Percentiles rank a stretch among this genome's conserved stretches.
Evolutionary conservation across 306 rosid species (phyloP).

Genomic region (Psophocarpus tetragonolobus): DNA sequence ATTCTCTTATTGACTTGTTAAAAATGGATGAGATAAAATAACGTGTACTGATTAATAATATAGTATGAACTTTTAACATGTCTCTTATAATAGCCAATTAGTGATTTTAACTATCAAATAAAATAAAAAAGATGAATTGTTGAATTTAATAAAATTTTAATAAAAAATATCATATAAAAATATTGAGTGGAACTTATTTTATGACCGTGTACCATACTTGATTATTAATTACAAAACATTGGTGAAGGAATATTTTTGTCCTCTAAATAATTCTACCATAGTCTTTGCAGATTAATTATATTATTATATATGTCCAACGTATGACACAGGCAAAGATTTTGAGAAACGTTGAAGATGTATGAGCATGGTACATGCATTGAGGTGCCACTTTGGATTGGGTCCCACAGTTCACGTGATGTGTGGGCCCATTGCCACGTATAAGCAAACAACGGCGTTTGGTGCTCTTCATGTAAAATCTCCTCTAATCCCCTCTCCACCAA

Average conservation of each 20-base stretch:
- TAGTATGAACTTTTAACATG: neutral
- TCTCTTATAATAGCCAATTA: neutral
- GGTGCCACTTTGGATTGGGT: slow-evolving; percentile 40
- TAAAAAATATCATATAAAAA: too few relatives aligned
- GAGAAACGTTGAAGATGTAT: neutral
- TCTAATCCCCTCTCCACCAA: slow-evolving; percentile 88
- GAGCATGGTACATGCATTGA: neutral
- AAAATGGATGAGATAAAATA: neutral
- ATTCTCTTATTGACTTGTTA: neutral
- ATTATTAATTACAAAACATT: too few relatives aligned
- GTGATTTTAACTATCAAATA: neutral
- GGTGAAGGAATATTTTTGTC: too few relatives aligned
- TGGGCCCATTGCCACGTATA: slow-evolving; percentile 56
- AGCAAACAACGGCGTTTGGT: slow-evolving; percentile 35
- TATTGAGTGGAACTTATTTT: too few relatives aligned
- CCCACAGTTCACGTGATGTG: slow-evolving; percentile 62
- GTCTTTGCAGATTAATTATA: neutral
- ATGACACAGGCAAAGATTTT: neutral
- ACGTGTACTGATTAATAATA: neutral
- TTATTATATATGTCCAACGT: neutral
- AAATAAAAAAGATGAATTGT: neutral
- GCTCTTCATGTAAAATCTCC: slow-evolving; percentile 50
- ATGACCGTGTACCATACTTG: too few relatives aligned
- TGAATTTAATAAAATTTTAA: too few relatives aligned
- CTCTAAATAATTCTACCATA: neutral